Conservation (phyloP, 2,329 filamentous ascomycete species). For the Botrytis elliptica region DNA sequence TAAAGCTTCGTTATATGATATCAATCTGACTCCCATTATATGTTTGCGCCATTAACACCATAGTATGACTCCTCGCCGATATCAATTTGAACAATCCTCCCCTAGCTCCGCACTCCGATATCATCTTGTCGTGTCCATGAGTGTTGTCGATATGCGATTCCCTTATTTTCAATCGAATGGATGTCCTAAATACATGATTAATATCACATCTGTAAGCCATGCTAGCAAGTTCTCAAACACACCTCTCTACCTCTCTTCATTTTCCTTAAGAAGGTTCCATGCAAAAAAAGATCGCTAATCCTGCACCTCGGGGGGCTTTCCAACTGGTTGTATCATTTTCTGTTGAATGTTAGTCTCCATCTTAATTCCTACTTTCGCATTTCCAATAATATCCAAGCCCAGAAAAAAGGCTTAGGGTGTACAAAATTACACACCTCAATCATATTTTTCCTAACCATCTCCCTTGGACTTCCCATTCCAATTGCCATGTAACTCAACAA, state of each 20-base stretch:
- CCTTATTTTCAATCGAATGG: background rate
- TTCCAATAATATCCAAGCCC: background rate
- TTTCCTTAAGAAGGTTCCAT: background rate
- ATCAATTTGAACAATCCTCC: background rate
- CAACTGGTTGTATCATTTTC: slow-evolving; percentile 69
- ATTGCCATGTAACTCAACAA: slow-evolving; percentile 86
- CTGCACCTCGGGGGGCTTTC: slow-evolving; percentile 61
- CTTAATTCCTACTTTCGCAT: background rate
- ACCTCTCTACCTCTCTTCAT: background rate
- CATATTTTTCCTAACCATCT: slow-evolving; percentile 76
- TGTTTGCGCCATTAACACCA: slow-evolving; percentile 12
- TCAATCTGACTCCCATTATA: background rate
- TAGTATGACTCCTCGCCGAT: background rate
- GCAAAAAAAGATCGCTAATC: slow-evolving; percentile 36
- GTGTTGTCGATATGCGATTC: background rate
- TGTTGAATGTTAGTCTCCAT: slow-evolving; percentile 35
- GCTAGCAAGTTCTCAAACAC: background rate
- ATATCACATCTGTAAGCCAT: background rate
- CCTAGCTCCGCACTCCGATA: background rate
- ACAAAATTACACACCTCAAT: slow-evolving; percentile 60
- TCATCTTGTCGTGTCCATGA: background rate
- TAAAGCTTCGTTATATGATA: background rate
- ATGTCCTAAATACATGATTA: background rate
- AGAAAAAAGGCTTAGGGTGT: too few species aligned
- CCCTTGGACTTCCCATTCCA: slow-evolving; percentile 79